Percentiles rank a stretch among this genome's conserved stretches.
Evolutionary conservation across 1,139 yeast species (phyloP).

Genomic region (Geotrichum bryndzae): DNA sequence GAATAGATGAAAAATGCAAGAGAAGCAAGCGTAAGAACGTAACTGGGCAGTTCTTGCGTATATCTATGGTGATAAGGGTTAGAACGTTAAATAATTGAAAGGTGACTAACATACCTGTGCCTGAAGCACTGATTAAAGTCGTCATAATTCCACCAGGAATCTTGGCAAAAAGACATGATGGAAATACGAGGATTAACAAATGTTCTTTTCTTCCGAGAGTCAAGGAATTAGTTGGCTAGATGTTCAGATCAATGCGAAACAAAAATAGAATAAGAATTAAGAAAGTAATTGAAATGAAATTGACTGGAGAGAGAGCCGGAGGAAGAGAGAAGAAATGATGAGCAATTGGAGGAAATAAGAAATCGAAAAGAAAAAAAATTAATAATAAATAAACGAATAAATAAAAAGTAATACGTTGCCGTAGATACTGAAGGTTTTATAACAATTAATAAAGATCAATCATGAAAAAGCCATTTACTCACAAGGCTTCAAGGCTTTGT

Average conservation of each 20-base stretch:
- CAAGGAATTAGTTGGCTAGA: not conserved
- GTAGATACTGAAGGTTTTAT: not conserved
- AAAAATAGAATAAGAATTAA: not conserved
- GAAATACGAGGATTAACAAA: not conserved
- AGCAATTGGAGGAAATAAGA: not conserved
- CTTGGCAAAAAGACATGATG: conserved; percentile 21
- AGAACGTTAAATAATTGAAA: not conserved
- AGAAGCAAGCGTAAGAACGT: not conserved
- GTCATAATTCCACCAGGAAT: conserved; percentile 29
- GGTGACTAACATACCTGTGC: conserved; percentile 25
- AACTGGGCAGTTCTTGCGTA: conserved; percentile 6
- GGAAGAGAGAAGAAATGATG: not conserved
- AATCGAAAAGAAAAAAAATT: not conserved
- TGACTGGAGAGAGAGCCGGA: not conserved
- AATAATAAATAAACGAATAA: not conserved
- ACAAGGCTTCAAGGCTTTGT: not conserved
- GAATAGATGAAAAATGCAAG: conserved; percentile 2
- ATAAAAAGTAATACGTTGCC: not conserved
- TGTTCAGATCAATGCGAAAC: not conserved
- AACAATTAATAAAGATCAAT: not conserved
- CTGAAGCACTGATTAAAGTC: conserved; percentile 28
- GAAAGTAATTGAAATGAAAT: not conserved
- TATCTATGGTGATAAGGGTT: not conserved
- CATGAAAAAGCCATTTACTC: not conserved
- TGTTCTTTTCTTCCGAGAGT: not conserved